phyloP scores from a whole-genome alignment of 345 rosid genomes.

The Physaria fendleri region DNA sequence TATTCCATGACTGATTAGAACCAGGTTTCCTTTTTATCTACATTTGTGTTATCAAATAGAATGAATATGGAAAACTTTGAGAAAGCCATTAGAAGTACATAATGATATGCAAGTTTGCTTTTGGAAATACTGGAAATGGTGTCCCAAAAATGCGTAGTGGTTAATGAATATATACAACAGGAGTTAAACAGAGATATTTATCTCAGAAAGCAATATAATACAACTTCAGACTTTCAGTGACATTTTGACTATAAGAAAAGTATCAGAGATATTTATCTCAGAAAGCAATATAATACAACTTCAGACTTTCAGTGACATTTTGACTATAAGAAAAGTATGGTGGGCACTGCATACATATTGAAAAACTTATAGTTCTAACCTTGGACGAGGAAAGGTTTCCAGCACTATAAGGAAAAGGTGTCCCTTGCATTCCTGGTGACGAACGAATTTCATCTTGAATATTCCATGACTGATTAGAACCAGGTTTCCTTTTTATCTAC shows the following conservation, averaged over 20 bases:
- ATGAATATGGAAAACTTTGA: not conserved
- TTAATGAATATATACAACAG: not conserved
- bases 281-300: not conserved
- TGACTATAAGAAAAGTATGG: constrained; percentile 1
- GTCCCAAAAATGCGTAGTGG: constrained; percentile 1
- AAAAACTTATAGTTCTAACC: constrained; percentile 32
- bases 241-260: constrained; percentile 11
- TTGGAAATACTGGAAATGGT: not conserved
- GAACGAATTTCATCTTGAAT: constrained; percentile 72
- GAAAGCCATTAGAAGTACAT: not conserved
- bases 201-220: not conserved
- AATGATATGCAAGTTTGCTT: constrained; percentile 7
- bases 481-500: constrained; percentile 52
- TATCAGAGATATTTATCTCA: not conserved
- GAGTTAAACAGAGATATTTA: not conserved
- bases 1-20: constrained; percentile 64
- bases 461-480: constrained; percentile 62
- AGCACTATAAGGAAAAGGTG: constrained; percentile 40
- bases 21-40: constrained; percentile 53
- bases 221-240: not conserved
- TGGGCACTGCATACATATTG: not conserved
- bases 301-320: constrained; percentile 6
- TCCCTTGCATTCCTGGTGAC: constrained; percentile 38
- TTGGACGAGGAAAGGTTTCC: constrained; percentile 43
- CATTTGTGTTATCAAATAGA: constrained; percentile 27